Base-by-base conservation (phyloP, 129 eudicot genomes). In the Pulicaria dysenterica region DNA sequence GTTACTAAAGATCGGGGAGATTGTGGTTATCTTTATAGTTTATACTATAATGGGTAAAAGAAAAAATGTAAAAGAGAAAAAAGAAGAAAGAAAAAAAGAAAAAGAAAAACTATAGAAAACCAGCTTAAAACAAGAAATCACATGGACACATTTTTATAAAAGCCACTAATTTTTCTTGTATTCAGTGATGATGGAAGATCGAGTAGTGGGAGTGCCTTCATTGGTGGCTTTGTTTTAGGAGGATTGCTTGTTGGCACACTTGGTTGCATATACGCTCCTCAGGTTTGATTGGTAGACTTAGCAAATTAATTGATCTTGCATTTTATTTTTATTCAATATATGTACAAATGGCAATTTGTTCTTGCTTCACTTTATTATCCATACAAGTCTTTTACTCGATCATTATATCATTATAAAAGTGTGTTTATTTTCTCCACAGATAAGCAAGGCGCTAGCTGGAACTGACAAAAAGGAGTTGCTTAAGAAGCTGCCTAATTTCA, bases 221-320 rank as follows among this genome's bases (percentile, higher is more conserved):
- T 88, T 61, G 88, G 95, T 45, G 97, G 97, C 68, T 91, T 91
- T 64, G 80, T 91, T 56, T 55, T 91, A 63, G 97, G 95, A 71
- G 97, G 97, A 71, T 58, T 91, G 70, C 66, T 91, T 74, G 86
- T 91, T 70, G 97, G 97, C 83, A 74, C 97, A n/a, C 88, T 91
- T 58, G 95, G 95, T 44, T 83, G 85, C 86, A 87, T 91, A 48
- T 88, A 72, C 72, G 97, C 97, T 40, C 95, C 97, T 80, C 90
- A 91, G 97, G 97, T 91, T 64, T 77, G 73, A 63, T 63, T 81
- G 9, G 19, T 80, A 56, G 24, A 51, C 44, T 55, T 45, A 70
- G 34, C 66, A 42, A 40, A 8, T 45, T 6, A 44, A 14, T 47
- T 65, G 3, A 37, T 46, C 17, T 42, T 49, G 13, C 40, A 7